These are phyloP conservation scores for Curvularia spicifera DNA, from an alignment of 2,329 filamentous ascomycete species.

Conservation along the genomic window DNA sequence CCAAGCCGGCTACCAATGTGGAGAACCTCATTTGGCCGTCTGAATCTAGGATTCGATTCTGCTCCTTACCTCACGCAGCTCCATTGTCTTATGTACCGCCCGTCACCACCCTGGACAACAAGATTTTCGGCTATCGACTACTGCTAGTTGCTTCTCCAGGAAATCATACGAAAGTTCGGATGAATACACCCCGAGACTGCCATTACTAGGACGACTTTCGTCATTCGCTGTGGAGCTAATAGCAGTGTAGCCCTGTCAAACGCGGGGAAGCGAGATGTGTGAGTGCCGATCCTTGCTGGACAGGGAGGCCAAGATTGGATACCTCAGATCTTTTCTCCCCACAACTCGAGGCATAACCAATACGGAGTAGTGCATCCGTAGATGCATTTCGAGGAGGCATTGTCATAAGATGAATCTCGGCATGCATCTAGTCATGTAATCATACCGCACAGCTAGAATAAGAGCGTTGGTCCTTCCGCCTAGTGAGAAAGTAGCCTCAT, in stretches of 20 bases:
- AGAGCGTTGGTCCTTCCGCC: neutral
- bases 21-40: conserved; percentile 2
- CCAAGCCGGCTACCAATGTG: neutral
- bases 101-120: neutral
- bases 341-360: neutral
- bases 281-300: neutral
- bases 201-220: neutral
- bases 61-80: neutral
- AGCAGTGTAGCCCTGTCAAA: neutral
- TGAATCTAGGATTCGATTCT: neutral
- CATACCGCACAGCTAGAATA: neutral
- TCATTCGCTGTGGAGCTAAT: neutral
- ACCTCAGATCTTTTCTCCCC: neutral
- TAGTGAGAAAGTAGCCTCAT: neutral
- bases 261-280: conserved; percentile 17
- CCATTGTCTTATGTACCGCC: neutral
- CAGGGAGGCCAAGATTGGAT: neutral
- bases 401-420: neutral
- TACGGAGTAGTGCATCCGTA: neutral
- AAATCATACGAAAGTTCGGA: conserved; percentile 2
- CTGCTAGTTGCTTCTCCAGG: neutral
- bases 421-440: neutral
- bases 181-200: conserved; percentile 19
- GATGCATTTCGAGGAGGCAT: neutral
- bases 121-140: neutral